Evolutionary conservation across 345 rosid species (phyloP), one percentile per base, ranked within the genome.

Genomic region (Garcia nutans): DNA sequence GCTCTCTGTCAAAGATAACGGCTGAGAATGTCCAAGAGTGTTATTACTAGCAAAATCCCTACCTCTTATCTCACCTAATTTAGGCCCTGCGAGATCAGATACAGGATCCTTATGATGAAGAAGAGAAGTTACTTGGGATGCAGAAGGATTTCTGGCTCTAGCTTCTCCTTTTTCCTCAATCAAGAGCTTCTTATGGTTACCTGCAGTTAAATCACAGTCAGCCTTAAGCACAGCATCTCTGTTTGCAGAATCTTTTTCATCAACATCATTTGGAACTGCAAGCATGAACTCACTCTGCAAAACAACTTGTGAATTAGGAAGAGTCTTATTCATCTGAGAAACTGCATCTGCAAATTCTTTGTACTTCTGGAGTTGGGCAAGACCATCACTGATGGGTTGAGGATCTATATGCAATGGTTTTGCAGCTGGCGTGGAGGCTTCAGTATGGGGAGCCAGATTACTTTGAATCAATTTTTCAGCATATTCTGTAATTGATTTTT

Each of bases 381-480:
- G 76, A 66, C 82, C 90, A 72, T 79, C 83, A 58, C 84, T 77
- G 64, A 85, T 78, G 63, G 74, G 80, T 74, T 81, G 85, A 64
- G 64, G 63, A 68, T 79, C 86, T 44, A 75, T 33, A 64, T 65
- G 44, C 44, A 75, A 70, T 63, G 72, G 75, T 64, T 80, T 81
- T 70, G 83, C 69, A 72, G 54, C 75, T 71, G 85, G 74, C 12
- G 63, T 64, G 63, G 85, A 73, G 66, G 80, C 87, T 77, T 87
- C 91, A 74, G 83, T 74, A 74, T 79, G 87, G 63, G 89, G 81
- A 85, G 83, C 77, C 83, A 82, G 52, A 82, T 70, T 85, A 65
- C 76, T 82, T 70, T 86, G 79, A 22, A 76, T 77, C 65, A 79
- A 71, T 28, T 84, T 87, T 75, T 79, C 92, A 76, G 76, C 81